A percentile compares a stretch with the other conserved stretches of the same genome.
Evolutionary conservation across 768 basidiomycete genomes (phyloP).

Genomic region (Leccinum incarnatum): DNA sequence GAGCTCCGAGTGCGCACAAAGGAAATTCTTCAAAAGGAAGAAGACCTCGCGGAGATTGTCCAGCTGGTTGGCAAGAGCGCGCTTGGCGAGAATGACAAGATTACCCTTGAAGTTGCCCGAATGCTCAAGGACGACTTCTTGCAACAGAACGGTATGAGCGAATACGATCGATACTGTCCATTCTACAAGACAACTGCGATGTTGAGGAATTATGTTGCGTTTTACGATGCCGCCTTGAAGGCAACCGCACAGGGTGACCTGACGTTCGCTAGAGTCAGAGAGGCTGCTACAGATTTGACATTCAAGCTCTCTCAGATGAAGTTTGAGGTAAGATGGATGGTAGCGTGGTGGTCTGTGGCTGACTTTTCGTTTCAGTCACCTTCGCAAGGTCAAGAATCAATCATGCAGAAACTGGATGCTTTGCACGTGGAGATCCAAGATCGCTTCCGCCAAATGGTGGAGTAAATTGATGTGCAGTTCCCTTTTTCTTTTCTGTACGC

Average conservation of each 20-base stretch:
- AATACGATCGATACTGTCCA: slow-evolving; percentile 95
- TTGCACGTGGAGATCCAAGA: slow-evolving; percentile 86
- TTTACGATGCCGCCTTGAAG: slow-evolving; percentile 87
- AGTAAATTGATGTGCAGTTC: slow-evolving; percentile 42
- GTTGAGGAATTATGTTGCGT: slow-evolving; percentile 91
- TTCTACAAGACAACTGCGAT: slow-evolving; percentile 99
- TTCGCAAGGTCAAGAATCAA: slow-evolving; percentile 81
- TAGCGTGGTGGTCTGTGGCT: slow-evolving; percentile 2
- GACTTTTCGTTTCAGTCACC: slow-evolving; percentile 59
- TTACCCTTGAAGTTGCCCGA: slow-evolving; percentile 93
- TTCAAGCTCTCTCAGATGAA: slow-evolving; percentile 99
- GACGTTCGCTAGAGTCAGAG: slow-evolving; percentile 86
- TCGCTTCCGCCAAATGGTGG: slow-evolving; percentile 84
- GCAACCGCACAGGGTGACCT: slow-evolving; percentile 81
- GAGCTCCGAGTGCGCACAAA: slow-evolving; percentile 90
- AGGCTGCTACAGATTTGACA: slow-evolving; percentile 82
- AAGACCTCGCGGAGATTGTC: slow-evolving; percentile 97
- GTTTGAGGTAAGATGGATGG: slow-evolving; percentile 69
- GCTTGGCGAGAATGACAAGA: slow-evolving; percentile 95
- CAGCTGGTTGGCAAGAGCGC: slow-evolving; percentile 99
- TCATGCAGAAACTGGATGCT: slow-evolving; percentile 79
- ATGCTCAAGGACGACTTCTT: slow-evolving; percentile 98
- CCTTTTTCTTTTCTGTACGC: slow-evolving; percentile 15
- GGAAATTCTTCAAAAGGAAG: slow-evolving; percentile 98
- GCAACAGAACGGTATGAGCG: slow-evolving; percentile 98